Evolutionary conservation across 805 yeast genomes (phyloP).

Genomic region (Yamadazyma insecticola): DNA sequence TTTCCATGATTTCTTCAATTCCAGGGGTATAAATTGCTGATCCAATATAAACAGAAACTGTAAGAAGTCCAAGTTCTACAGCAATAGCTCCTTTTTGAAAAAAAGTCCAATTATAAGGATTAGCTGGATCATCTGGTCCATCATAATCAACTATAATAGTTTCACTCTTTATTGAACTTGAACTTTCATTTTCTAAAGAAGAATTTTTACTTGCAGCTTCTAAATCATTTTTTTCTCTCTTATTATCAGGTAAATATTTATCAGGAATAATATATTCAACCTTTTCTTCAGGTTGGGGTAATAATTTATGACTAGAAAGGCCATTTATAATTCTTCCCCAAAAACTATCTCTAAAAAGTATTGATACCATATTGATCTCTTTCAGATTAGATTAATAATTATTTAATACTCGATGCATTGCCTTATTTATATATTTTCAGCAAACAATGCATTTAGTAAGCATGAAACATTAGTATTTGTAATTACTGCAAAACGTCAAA

Average conservation of each 20-base stretch:
- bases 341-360: slow-evolving; percentile 27
- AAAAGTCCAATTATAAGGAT: slow-evolving; percentile 55
- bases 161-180: slow-evolving; percentile 1
- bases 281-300: slow-evolving; percentile 23
- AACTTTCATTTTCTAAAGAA: background rate
- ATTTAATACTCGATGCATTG: too few relatives aligned
- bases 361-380: slow-evolving; percentile 4
- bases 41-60: slow-evolving; percentile 44
- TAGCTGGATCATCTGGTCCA: slow-evolving; percentile 48
- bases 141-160: slow-evolving; percentile 23
- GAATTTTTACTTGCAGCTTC: slow-evolving; percentile 1
- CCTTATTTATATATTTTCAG: too few relatives aligned
- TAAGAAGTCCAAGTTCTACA: slow-evolving; percentile 5
- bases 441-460: too few relatives aligned
- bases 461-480: too few relatives aligned
- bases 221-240: slow-evolving; percentile 3
- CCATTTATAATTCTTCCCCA: slow-evolving; percentile 25
- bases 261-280: slow-evolving; percentile 27
- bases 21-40: slow-evolving; percentile 57
- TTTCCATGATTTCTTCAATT: slow-evolving; percentile 36
- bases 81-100: slow-evolving; percentile 34
- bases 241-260: slow-evolving; percentile 17
- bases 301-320: slow-evolving; percentile 20
- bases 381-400: too few relatives aligned
- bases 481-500: too few relatives aligned